Base-by-base conservation (phyloP, 768 basidiomycete genomes). In the Trametes meyenii region DNA sequence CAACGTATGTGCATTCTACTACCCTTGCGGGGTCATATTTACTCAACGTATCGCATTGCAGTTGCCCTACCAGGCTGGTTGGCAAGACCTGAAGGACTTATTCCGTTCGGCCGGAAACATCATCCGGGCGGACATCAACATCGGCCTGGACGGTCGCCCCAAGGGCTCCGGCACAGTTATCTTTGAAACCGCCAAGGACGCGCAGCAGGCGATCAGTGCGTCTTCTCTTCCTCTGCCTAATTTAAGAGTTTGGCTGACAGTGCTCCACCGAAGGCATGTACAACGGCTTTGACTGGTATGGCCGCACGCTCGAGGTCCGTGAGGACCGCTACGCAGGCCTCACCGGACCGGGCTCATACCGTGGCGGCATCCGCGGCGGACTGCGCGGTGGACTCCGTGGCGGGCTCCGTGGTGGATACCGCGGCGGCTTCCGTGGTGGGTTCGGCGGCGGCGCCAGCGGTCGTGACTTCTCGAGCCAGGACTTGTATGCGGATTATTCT, bases 141-240 rank as follows among this genome's bases (percentile, higher is more conserved):
- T 96, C 59, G 93, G 92, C 61, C 86, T 88, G 21, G 94, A 97
- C 74, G 96, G 96, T 26, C 84, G 88, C 13, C 95, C 96, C 16
- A 96, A 97, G 73, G 96, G 96, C 21, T 96, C 92, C 53, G 96
- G 96, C n/a, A 97, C 94, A 0, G 96, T 98, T 14, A 92, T 98
- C 13, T 98, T 95, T 69, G 93, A 95, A 74, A 93, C 89, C 1
- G 74, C 90, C 14, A 91, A 92, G 68, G 95, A 96, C 75, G 96
- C 96, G 12, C 83, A 85, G 66, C 89, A 93, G 70, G 96, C 96
- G 12, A 96, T 98, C 70, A 85, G 94, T 94, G 66, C 35, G 91
- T 83, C 17, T 44, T 33, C 10, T 23, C 35, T 35, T 17, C 3
- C 46, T 36, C 14, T n/a, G 11, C 3, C 3, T n/a, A n/a, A n/a